These are phyloP conservation scores for Stephanodiscus minutulus DNA, from an alignment of 108 stramenopile species.

Conservation along the genomic window DNA sequence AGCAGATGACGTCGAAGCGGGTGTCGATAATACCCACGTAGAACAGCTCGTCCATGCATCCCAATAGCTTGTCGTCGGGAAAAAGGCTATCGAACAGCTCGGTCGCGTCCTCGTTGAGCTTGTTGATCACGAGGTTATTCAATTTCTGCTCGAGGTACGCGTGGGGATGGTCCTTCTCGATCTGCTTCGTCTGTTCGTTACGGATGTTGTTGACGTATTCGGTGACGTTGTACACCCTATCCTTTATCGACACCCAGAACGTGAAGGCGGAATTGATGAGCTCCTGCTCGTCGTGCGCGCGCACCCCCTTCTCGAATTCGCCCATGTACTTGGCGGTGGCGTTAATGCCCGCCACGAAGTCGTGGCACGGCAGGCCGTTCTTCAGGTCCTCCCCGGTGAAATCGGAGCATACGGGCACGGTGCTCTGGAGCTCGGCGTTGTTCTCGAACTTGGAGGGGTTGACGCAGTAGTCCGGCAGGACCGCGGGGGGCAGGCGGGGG, in stretches of 20 bases:
- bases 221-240: slow-evolving; percentile 59
- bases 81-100: slow-evolving; percentile 45
- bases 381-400: slow-evolving; percentile 45
- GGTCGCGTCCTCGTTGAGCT: slow-evolving; percentile 61
- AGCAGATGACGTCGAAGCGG: slow-evolving; percentile 53
- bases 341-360: slow-evolving; percentile 43
- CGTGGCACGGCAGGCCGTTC: slow-evolving; percentile 54
- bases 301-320: slow-evolving; percentile 50
- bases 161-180: slow-evolving; percentile 49
- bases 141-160: slow-evolving; percentile 52
- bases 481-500: slow-evolving; percentile 48
- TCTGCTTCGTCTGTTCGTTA: slow-evolving; percentile 54
- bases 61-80: slow-evolving; percentile 42
- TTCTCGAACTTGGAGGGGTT: slow-evolving; percentile 24
- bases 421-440: slow-evolving; percentile 25
- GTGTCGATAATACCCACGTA: slow-evolving; percentile 54
- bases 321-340: slow-evolving; percentile 45
- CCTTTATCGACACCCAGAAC: slow-evolving; percentile 53
- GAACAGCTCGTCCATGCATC: slow-evolving; percentile 56
- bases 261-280: slow-evolving; percentile 37
- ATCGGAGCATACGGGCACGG: slow-evolving; percentile 23
- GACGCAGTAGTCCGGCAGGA: slow-evolving; percentile 43
- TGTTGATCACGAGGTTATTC: slow-evolving; percentile 55
- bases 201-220: slow-evolving; percentile 54
- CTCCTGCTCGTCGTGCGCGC: slow-evolving; percentile 41